Conservation (phyloP, 768 basidiomycete species). For the Termitomyces sp. region DNA sequence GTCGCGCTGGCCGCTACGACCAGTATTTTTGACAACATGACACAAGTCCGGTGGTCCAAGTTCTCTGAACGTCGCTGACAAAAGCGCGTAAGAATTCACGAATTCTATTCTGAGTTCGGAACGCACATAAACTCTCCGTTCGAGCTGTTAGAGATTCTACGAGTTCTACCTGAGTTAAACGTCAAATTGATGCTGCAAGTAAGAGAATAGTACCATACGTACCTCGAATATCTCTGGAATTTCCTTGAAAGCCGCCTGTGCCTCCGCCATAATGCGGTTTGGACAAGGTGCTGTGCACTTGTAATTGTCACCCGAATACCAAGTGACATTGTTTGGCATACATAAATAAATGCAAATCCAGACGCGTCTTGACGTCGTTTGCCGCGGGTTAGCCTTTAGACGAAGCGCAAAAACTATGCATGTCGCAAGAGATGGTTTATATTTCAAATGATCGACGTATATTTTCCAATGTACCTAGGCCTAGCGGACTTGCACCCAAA, state of each 20-base stretch:
- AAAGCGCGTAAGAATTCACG: slow-evolving; percentile 18
- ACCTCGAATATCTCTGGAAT: slow-evolving; percentile 98
- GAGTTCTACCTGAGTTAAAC: slow-evolving; percentile 63
- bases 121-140: slow-evolving; percentile 88
- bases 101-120: slow-evolving; percentile 2
- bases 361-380: background rate
- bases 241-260: slow-evolving; percentile 78
- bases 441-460: no score
- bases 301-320: background rate
- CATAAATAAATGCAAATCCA: background rate
- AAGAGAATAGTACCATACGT: slow-evolving; percentile 10
- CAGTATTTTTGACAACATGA: slow-evolving; percentile 91
- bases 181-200: slow-evolving; percentile 7
- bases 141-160: slow-evolving; percentile 87
- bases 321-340: slow-evolving; percentile 6
- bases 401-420: no score
- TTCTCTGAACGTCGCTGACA: slow-evolving; percentile 88
- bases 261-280: slow-evolving; percentile 46
- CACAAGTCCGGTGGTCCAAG: slow-evolving; percentile 97
- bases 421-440: no score
- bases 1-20: slow-evolving; percentile 80
- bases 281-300: background rate
- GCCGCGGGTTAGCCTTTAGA: no score
- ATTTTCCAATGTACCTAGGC: no score
- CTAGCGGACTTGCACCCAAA: no score